Evolutionary conservation across 257 asterid species (phyloP), one percentile per base, ranked within the genome.

Genomic region (Cynanchum wilfordii): DNA sequence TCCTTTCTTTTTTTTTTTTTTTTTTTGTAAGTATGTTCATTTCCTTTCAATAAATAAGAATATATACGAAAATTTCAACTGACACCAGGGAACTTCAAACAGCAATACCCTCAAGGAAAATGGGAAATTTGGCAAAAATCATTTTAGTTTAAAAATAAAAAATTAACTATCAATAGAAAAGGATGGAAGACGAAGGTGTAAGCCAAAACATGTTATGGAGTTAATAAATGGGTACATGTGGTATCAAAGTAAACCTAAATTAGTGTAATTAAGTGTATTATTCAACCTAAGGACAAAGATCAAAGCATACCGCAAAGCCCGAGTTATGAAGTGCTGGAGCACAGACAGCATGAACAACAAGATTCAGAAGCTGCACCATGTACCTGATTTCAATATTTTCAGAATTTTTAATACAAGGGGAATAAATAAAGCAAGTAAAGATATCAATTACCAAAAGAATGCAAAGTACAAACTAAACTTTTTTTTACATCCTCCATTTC

Each of bases 321-420:
- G 97, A 92, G 84, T 89, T 87, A 84, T 95, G 97, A 79, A 95
- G 96, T 65, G 94, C 93, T 68, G 99, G 99, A 76, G 95, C 89
- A 74, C 96, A 86, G 45, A 90, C 87, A 73, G 80, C 82, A 33
- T 78, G 94, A 76, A 95, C 80, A 49, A 95, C 81, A 73, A 92
- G 97, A 83, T 92, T 88, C 68, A 95, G 84, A 72, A 95, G 95
- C 73, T 90, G 98, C 87, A 89, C 99, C 97, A 91, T 91, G 66
- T 90, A 87, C 71, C 99, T 94, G 98, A 51, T 75, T 79, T 71
- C 80, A 78, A 71, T 25, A 68, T 36, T 56, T 42, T 40, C 52
- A 77, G 73, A 50, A 82, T 63, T 24, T 45, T 9, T 25, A 38
- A 56, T 66, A 8, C 29, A 40, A 52, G 62, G 47, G 19, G 2